phyloP scores from a whole-genome alignment of 192 early-diverging fungal species.

The Entomortierella parvispora region DNA sequence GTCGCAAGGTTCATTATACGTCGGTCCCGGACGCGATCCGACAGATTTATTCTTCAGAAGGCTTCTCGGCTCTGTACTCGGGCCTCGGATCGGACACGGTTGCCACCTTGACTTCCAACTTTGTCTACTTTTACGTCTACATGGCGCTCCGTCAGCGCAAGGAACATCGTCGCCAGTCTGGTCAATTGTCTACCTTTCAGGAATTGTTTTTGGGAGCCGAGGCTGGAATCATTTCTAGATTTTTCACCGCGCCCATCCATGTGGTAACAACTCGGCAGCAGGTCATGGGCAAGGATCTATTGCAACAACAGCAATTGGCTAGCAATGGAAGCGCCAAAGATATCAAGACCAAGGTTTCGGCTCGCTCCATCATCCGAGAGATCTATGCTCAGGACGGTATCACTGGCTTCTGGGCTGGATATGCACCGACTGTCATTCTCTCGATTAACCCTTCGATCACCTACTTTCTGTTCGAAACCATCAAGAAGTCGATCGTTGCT shows the following conservation, averaged over 20 bases:
- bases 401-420: slow-evolving; percentile 61
- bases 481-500: slow-evolving; percentile 40
- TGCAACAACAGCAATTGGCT: neutral
- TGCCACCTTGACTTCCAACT: slow-evolving; percentile 60
- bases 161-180: slow-evolving; percentile 53
- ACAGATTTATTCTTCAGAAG: slow-evolving; percentile 45
- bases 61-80: slow-evolving; percentile 55
- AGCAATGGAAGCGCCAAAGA: neutral
- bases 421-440: slow-evolving; percentile 58
- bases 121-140: slow-evolving; percentile 64
- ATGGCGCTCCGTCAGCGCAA: slow-evolving; percentile 56
- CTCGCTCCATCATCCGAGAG: slow-evolving; percentile 44
- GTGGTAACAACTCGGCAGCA: slow-evolving; percentile 61
- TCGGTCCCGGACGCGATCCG: slow-evolving; percentile 45
- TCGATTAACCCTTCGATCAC: slow-evolving; percentile 63
- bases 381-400: slow-evolving; percentile 57
- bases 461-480: slow-evolving; percentile 61
- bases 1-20: slow-evolving; percentile 23
- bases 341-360: slow-evolving; percentile 21
- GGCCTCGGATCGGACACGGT: slow-evolving; percentile 60
- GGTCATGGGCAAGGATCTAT: slow-evolving; percentile 35
- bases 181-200: slow-evolving; percentile 53
- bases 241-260: slow-evolving; percentile 62
- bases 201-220: slow-evolving; percentile 63
- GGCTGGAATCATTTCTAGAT: slow-evolving; percentile 56